Base-by-base conservation (phyloP, 257 asterid genomes). In the Solanum piurae region DNA sequence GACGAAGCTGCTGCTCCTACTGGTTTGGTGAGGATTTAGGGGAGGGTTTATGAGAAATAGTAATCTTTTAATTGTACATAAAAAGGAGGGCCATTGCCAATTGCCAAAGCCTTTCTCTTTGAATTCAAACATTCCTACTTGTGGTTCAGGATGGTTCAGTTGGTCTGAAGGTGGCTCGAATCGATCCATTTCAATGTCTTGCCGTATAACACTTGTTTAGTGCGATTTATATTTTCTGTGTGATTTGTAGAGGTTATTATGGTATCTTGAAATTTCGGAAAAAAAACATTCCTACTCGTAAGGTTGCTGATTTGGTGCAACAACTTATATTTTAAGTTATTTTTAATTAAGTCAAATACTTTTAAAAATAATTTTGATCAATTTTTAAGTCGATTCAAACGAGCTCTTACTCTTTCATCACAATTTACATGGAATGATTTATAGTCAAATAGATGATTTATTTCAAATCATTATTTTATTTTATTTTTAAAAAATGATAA, bases 1-100 rank as follows among this genome's bases (percentile, higher is more conserved):
- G 89, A 75, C 37, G 91, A 89, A 87, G 86, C 62, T 29, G 75
- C 75, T 29, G 75, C 75, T 87, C 38, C 38, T 87, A 75, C 89
- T 82, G 38, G 71, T 46, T 46, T 46, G 68, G 68, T 46, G 85
- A 46, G 68, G 68, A 46, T 46, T 80, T 46, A 18, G 85, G 85
- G 37, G 68, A 80, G 85, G 85, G 85, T 49, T 80, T 80, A 80
- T 10, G 29, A 29, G 64, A 44, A 6, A 44, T 79, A 20, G n/a
- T 72, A 25, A 14, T 44, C 64, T 72, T 33, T 33, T 72, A 33
- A 33, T 33, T 1, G 44, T 68, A 9, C 55, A 21, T 74, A 44
- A 40, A 76, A n/a, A 40, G 83, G 10, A 3, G 83, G 83, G 36
- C 23, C 11, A 38, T 14, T 31, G n/a, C 76, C 40, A 3, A 62